Conservation (phyloP, 768 basidiomycete genomes). For the Agrocybe chaxingu region DNA sequence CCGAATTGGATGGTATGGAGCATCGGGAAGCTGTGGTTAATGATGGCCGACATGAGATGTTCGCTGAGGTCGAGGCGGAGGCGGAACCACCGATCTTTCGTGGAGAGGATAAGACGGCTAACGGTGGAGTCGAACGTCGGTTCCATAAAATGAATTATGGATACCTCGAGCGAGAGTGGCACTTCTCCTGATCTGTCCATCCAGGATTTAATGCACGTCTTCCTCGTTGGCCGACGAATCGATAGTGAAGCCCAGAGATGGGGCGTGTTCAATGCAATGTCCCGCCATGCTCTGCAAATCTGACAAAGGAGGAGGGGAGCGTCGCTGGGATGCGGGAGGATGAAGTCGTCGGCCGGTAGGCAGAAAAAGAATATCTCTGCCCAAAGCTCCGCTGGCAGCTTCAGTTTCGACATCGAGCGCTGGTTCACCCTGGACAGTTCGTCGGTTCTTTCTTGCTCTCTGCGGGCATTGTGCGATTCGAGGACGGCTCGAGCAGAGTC, state of each 20-base stretch:
- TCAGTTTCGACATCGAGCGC: neutral
- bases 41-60: constrained; percentile 13
- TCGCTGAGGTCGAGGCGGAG: constrained; percentile 17
- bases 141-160: constrained; percentile 13
- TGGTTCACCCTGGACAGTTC: no score
- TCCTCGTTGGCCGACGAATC: constrained; percentile 14
- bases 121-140: constrained; percentile 7
- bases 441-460: no score
- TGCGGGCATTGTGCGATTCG: no score
- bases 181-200: constrained; percentile 16
- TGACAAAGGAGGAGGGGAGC: constrained; percentile 21
- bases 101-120: constrained; percentile 11
- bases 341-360: constrained; percentile 17
- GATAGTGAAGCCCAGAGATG: constrained; percentile 20
- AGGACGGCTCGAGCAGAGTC: no score
- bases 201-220: constrained; percentile 16
- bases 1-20: constrained; percentile 19
- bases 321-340: constrained; percentile 12
- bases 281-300: constrained; percentile 20
- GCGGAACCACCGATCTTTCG: constrained; percentile 18
- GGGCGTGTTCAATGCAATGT: constrained; percentile 17
- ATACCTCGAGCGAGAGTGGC: constrained; percentile 16
- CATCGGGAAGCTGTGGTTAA: constrained; percentile 14
- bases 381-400: constrained; percentile 21
- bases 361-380: constrained; percentile 20